A percentile compares a stretch with the other conserved stretches of the same genome.
phyloP scores from a whole-genome alignment of 345 rosid species.

The Hibiscus tridactylites region DNA sequence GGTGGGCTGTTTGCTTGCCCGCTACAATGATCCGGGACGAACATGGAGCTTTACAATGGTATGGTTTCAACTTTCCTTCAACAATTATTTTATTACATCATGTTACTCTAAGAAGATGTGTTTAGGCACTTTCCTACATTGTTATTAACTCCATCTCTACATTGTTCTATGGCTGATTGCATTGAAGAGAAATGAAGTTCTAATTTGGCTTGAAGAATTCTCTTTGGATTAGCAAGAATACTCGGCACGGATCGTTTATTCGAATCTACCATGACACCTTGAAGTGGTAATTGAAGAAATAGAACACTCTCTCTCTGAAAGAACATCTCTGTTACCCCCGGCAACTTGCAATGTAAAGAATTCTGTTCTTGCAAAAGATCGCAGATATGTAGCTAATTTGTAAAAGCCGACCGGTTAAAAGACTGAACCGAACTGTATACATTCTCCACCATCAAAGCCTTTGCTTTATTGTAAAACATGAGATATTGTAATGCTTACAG shows the following conservation, averaged over 20 bases:
- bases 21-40: constrained; percentile 85
- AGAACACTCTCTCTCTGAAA: not conserved
- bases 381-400: not conserved
- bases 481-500: too few species aligned
- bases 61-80: constrained; percentile 9
- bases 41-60: constrained; percentile 74
- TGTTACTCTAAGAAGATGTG: not conserved
- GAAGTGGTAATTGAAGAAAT: not conserved
- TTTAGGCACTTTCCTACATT: too few species aligned
- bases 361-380: not conserved
- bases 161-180: not conserved
- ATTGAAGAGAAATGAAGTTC: constrained; percentile 6
- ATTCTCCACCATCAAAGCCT: not conserved
- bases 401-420: not conserved
- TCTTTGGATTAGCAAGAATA: not conserved
- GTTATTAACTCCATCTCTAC: not conserved
- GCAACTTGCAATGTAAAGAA: not conserved
- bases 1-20: constrained; percentile 69
- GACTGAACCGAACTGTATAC: not conserved
- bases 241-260: not conserved
- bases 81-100: not conserved
- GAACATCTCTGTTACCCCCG: not conserved
- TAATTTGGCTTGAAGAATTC: constrained; percentile 4
- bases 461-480: not conserved
- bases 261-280: not conserved